Conservation (phyloP, 345 rosid species). For the Linum tenue region DNA sequence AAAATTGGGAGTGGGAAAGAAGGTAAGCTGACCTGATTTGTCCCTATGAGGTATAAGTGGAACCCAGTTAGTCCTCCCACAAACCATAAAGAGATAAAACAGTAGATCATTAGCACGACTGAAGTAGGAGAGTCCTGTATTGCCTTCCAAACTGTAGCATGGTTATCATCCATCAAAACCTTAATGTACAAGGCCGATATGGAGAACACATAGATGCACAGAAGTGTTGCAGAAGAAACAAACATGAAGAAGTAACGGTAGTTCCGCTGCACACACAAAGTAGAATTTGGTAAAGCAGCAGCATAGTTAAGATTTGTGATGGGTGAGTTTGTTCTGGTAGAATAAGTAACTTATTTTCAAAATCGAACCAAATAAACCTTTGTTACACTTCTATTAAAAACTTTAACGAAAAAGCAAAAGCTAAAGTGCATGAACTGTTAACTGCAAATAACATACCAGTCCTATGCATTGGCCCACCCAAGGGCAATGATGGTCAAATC, state of each 20-base stretch:
- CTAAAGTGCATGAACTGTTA: too few species aligned
- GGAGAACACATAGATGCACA: conserved; percentile 81
- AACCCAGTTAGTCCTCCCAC: conserved; percentile 95
- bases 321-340: too few species aligned
- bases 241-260: conserved; percentile 96
- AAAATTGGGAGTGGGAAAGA: not conserved
- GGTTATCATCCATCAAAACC: conserved; percentile 62
- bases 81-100: conserved; percentile 85
- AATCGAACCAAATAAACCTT: too few species aligned
- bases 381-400: too few species aligned
- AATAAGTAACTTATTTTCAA: too few species aligned
- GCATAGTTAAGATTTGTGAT: too few species aligned
- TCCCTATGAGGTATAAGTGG: conserved; percentile 79
- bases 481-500: conserved; percentile 98
- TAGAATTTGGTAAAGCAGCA: not conserved
- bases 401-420: too few species aligned
- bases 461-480: conserved; percentile 99
- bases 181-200: conserved; percentile 78
- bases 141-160: conserved; percentile 70
- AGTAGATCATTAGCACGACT: conserved; percentile 66
- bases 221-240: conserved; percentile 76
- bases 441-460: conserved; percentile 34
- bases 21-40: conserved; percentile 68
- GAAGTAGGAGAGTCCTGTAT: conserved; percentile 87
- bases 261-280: conserved; percentile 60